These are phyloP conservation scores for Zygoascus tannicola DNA, from an alignment of 805 yeast genomes.

Conservation along the genomic window DNA sequence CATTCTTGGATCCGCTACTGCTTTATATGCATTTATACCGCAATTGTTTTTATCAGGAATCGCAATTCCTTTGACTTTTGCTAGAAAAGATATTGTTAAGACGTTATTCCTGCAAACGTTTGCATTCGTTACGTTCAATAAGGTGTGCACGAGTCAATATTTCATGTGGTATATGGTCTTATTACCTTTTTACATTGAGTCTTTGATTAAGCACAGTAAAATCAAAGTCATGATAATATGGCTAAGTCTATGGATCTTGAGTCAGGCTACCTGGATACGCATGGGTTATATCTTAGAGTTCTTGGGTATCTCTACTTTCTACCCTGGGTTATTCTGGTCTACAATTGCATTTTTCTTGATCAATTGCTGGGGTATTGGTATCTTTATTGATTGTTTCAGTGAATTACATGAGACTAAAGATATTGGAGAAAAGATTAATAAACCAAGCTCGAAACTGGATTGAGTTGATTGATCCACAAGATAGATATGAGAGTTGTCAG, in stretches of 20 bases:
- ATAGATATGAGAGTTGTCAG: too few species aligned
- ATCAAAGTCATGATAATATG: slow-evolving; percentile 26
- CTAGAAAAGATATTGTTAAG: slow-evolving; percentile 36
- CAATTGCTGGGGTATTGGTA: slow-evolving; percentile 53
- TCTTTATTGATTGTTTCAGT: slow-evolving; percentile 44
- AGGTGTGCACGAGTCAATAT: slow-evolving; percentile 89
- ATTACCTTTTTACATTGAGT: slow-evolving; percentile 60
- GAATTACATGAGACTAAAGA: too few species aligned
- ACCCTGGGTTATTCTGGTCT: slow-evolving; percentile 46
- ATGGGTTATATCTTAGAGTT: slow-evolving; percentile 78
- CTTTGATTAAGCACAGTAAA: slow-evolving; percentile 25
- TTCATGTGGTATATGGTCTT: slow-evolving; percentile 90
- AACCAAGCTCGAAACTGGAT: too few species aligned
- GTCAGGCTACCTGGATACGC: slow-evolving; percentile 72
- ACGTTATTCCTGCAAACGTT: slow-evolving; percentile 69
- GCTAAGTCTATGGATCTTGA: slow-evolving; percentile 48
- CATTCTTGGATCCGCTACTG: slow-evolving; percentile 27
- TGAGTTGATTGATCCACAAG: too few species aligned
- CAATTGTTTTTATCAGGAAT: slow-evolving; percentile 57
- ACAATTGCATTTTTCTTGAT: slow-evolving; percentile 50
- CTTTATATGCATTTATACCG: slow-evolving; percentile 64
- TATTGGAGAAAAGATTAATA: too few species aligned
- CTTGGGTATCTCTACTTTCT: slow-evolving; percentile 57
- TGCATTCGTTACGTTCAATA: slow-evolving; percentile 67
- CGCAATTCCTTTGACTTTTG: slow-evolving; percentile 46